A percentile compares a stretch with the other conserved stretches of the same genome.
Evolutionary conservation across 2,329 filamentous ascomycete genomes (phyloP).

Genomic region (Pseudopithomyces chartarum): DNA sequence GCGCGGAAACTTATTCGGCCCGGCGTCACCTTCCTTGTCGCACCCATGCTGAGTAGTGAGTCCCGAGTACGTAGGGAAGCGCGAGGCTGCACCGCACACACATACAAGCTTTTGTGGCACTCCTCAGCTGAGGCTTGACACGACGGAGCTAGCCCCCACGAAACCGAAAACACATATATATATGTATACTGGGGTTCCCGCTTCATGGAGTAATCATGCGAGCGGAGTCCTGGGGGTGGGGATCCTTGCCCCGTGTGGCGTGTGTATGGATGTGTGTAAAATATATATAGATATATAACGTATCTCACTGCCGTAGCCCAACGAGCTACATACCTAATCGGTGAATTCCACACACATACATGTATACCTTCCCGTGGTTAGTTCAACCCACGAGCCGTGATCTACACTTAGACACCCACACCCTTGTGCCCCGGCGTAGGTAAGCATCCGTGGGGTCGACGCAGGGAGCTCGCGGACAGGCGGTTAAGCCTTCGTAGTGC

Average conservation of each 20-base stretch:
- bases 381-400: too few species aligned
- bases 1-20: too few species aligned
- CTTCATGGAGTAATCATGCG: background rate
- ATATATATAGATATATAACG: too few species aligned
- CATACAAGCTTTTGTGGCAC: too few species aligned
- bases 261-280: too few species aligned
- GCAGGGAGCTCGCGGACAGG: background rate
- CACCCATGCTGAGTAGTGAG: too few species aligned
- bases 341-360: background rate
- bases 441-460: background rate
- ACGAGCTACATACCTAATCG: background rate
- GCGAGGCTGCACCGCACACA: background rate
- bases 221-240: background rate
- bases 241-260: background rate
- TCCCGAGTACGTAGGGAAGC: too few species aligned
- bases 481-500: slow-evolving; percentile 3
- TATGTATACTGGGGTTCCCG: background rate
- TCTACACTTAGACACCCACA: too few species aligned
- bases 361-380: too few species aligned
- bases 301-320: background rate
- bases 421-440: background rate
- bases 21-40: background rate
- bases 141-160: background rate
- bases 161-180: too few species aligned
- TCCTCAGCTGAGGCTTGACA: background rate